Conservation (phyloP, 2,329 filamentous ascomycete genomes). For the Westerdykella ornata region DNA sequence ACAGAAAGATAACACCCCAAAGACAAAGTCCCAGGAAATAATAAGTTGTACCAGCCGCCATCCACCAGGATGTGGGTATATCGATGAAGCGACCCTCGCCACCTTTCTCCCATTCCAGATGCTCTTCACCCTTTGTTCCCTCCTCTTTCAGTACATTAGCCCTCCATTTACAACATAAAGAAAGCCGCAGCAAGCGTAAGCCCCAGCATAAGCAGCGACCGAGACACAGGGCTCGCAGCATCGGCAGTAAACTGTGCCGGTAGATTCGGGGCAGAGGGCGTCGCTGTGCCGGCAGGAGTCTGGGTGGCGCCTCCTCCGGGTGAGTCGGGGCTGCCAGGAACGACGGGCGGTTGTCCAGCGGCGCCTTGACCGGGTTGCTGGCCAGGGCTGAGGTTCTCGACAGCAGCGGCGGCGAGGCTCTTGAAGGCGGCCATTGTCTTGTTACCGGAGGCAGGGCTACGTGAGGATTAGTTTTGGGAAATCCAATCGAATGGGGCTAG, state of each 20-base stretch:
- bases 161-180: background rate
- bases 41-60: background rate
- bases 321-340: constrained; percentile 12
- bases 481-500: background rate
- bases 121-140: background rate
- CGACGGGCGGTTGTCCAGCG: background rate
- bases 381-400: constrained; percentile 40
- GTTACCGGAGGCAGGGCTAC: constrained; percentile 29
- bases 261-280: background rate
- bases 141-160: background rate
- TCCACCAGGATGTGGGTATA: background rate
- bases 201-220: background rate
- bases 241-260: background rate
- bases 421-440: constrained; percentile 32
- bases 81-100: background rate
- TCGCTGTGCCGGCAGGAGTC: background rate
- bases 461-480: constrained; percentile 12
- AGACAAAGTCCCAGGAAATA: background rate
- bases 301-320: constrained; percentile 1
- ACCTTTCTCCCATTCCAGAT: too few relatives aligned
- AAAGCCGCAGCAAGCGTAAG: background rate
- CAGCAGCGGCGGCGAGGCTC: constrained; percentile 34
- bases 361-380: constrained; percentile 12
- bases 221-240: background rate
- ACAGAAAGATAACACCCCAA: too few relatives aligned